Evolutionary conservation across 345 rosid genomes (phyloP), one percentile per base, ranked within the genome.

Genomic region (Noccaea bulbosa): DNA sequence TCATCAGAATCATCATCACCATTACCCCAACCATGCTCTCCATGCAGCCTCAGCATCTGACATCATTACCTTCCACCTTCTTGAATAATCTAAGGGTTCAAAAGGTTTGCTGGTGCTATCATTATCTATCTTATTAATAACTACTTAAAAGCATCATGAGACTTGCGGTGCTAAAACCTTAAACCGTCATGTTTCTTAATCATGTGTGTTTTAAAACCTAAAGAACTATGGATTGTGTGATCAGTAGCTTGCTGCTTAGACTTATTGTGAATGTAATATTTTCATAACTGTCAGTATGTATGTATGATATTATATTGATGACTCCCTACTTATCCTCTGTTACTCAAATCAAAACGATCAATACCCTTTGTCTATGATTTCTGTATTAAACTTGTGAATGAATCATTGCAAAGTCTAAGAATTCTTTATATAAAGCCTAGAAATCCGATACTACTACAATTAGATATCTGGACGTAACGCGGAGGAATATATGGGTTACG

Each of bases 1-100:
- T 56, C 82, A 81, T 44, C 84, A 81, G 20, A 75, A 76, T 35
- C 81, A 81, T 15, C 66, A 70, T 33, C 76, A 41, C 60, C 65
- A 62, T 33, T 69, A 69, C 79, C 65, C 74, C 12, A 62, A 69
- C 70, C 74, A 69, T 54, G 44, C 66, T 15, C 79, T 75, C 11
- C 75, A 69, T 53, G 71, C 53, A 38, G 61, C 79, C 8, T 75
- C 79, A 30, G 79, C 79, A 47, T 75, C 79, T 55, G 79, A 75
- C 53, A 69, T 75, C 75, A 69, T 69, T 39, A 75, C 79, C 70
- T 75, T 75, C 32, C 79, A 75, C 71, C 74, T 75, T 63, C 79
- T 75, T 47, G 75, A 75, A 47, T 75, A 12, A 63, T 30, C 1
- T 6, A 15, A 44, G 27, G n/a, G 10, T 41, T 39, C 30, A n/a